phyloP scores from a whole-genome alignment of 176 grass and related monocot species.

The Ensete ventricosum region DNA sequence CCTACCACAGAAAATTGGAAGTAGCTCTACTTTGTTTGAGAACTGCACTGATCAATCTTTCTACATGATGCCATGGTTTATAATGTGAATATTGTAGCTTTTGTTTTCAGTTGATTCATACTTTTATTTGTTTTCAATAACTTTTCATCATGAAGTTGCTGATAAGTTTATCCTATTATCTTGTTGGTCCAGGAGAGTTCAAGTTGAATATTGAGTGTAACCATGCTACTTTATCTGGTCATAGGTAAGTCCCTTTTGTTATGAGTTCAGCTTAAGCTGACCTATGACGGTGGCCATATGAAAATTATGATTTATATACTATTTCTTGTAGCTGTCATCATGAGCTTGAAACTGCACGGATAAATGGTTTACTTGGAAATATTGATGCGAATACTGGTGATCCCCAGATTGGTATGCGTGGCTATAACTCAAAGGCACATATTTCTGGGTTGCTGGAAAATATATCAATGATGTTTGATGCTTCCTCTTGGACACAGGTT shows the following conservation, averaged over 20 bases:
- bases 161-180: not conserved
- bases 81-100: not conserved
- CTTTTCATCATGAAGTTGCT: not conserved
- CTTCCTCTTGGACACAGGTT: constrained; percentile 38
- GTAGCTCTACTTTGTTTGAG: too few relatives aligned
- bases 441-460: not conserved
- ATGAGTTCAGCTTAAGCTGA: too few relatives aligned
- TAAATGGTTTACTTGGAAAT: constrained; percentile 79
- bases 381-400: constrained; percentile 95
- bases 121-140: not conserved
- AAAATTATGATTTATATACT: not conserved
- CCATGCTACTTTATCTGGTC: constrained; percentile 90
- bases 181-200: constrained; percentile 58
- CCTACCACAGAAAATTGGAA: too few relatives aligned
- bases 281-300: too few relatives aligned
- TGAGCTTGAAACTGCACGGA: constrained; percentile 91
- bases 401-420: constrained; percentile 63
- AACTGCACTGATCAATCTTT: too few relatives aligned
- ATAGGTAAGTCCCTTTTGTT: constrained; percentile 40
- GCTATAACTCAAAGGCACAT: constrained; percentile 7
- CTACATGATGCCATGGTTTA: too few relatives aligned
- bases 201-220: constrained; percentile 98
- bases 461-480: not conserved
- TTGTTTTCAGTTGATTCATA: not conserved
- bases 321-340: constrained; percentile 73